Base-by-base conservation (phyloP, 352 stramenopile genomes). In the Pythium myriotylum region DNA sequence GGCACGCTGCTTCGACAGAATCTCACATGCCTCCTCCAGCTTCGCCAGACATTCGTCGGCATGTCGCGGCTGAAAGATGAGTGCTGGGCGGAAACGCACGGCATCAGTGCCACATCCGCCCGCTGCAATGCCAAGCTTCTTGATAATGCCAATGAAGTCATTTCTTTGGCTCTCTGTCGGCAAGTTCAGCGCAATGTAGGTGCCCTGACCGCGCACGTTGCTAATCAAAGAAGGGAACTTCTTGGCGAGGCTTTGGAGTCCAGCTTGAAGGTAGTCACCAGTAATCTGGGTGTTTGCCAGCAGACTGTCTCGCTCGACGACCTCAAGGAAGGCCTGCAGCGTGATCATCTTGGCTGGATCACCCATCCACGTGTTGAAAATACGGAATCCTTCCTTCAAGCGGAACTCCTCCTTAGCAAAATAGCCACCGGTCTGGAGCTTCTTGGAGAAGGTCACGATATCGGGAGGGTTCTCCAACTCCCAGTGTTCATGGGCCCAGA, bases 301-400 rank as follows among this genome's bases (percentile, higher is more conserved):
- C 24, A 94, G 59, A 3, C 70, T 54, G 52, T 91, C 79, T 22
- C 64, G 65, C 24, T 85, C 75, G 14, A 94, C 49, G 8, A 83
- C 77, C 6, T 92, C 77, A 9, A 94, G 64, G 51, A 92, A 87
- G 22, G 80, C 81, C 55, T 94, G 76, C 3, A 92, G 67, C 26
- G 79, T 78, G 55, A 94, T 89, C 81, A 92, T 90, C 68, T 94
- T 94, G 32, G 82, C 76, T 19, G 85, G 85, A 59, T 94, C 85
- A 45, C 85, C 85, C 85, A 94, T 94, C 85, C 85, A 94, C 54
- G 85, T 94, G 73, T 94, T 94, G 70, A 94, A 94, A 40, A 92
- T 92, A 41, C 85, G 85, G 60, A 90, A 94, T 6, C 77, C 76
- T 49, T 94, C 83, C 27, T 59, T 62, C 12, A 89, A 56, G 19